phyloP scores from a whole-genome alignment of 2,329 filamentous ascomycete genomes.

The Raffaelea ambrosiae region DNA sequence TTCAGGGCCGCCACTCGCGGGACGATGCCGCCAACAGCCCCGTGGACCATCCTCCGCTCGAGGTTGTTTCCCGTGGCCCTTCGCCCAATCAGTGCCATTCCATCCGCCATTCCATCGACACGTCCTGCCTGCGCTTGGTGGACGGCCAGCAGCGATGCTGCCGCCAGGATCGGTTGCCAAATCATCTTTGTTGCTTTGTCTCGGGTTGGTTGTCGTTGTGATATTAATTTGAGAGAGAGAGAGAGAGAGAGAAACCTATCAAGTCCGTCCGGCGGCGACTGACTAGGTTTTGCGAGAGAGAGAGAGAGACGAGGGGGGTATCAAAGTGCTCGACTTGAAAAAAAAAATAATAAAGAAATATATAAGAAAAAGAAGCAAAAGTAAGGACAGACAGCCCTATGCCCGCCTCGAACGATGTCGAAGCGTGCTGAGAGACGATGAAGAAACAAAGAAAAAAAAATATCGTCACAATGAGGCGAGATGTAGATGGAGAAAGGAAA shows the following conservation, averaged over 20 bases:
- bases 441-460: background rate
- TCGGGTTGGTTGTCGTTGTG: background rate
- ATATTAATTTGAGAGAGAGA: background rate
- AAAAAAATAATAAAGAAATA: background rate
- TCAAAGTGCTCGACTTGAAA: background rate
- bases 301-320: too few relatives aligned
- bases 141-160: conserved; percentile 11
- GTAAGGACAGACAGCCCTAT: background rate
- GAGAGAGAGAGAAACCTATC: background rate
- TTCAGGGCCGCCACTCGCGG: conserved; percentile 1
- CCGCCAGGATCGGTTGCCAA: conserved; percentile 24
- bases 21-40: conserved; percentile 12
- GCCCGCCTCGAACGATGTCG: background rate
- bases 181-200: conserved; percentile 21
- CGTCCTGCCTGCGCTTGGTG: conserved; percentile 23
- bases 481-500: conserved; percentile 4
- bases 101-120: conserved; percentile 17
- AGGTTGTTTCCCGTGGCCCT: conserved; percentile 11
- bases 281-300: too few relatives aligned
- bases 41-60: conserved; percentile 22
- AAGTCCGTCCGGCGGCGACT: conserved; percentile 11
- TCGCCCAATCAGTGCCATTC: conserved; percentile 15
- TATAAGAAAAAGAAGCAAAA: background rate
- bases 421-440: background rate
- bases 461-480: background rate